A percentile compares a stretch with the other conserved stretches of the same genome.
These are phyloP conservation scores for Neurospora terricola DNA, from an alignment of 495 filamentous ascomycete genomes.

Conservation along the genomic window DNA sequence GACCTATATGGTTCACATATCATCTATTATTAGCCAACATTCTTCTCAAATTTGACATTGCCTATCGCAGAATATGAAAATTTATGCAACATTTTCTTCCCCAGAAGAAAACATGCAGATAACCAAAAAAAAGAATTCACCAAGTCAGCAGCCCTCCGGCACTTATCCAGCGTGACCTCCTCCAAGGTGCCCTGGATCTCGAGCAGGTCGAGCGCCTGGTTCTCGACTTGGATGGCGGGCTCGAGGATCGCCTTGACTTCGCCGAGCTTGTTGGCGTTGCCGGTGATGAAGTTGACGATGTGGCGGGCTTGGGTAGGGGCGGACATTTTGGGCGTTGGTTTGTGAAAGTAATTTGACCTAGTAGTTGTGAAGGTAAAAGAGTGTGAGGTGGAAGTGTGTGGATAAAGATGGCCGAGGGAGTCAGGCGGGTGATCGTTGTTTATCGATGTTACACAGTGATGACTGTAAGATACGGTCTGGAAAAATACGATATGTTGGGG, in stretches of 20 bases:
- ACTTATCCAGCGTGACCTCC: conserved; percentile 84
- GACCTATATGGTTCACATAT: conserved; percentile 37
- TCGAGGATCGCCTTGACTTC: conserved; percentile 84
- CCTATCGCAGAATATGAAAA: background rate
- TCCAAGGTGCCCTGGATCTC: conserved; percentile 92
- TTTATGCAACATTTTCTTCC: background rate
- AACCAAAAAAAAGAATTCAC: conserved; percentile 28
- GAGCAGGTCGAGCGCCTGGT: conserved; percentile 62
- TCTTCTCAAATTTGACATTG: background rate
- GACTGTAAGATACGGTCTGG: background rate
- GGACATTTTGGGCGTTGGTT: conserved; percentile 3
- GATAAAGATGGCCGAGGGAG: background rate
- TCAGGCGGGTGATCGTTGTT: background rate
- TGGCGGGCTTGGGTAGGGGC: conserved; percentile 14
- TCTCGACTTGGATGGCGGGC: conserved; percentile 60
- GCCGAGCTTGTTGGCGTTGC: conserved; percentile 83
- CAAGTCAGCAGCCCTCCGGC: conserved; percentile 59
- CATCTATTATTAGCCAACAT: background rate
- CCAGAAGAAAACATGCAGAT: background rate
- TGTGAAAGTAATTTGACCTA: conserved; percentile 2
- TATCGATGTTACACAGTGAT: background rate
- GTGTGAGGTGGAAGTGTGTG: background rate
- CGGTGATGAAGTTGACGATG: conserved; percentile 84
- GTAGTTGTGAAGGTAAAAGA: background rate
- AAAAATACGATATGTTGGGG: background rate